Evolutionary conservation across 495 filamentous ascomycete species (phyloP).

Genomic region (Neurospora cerealis): DNA sequence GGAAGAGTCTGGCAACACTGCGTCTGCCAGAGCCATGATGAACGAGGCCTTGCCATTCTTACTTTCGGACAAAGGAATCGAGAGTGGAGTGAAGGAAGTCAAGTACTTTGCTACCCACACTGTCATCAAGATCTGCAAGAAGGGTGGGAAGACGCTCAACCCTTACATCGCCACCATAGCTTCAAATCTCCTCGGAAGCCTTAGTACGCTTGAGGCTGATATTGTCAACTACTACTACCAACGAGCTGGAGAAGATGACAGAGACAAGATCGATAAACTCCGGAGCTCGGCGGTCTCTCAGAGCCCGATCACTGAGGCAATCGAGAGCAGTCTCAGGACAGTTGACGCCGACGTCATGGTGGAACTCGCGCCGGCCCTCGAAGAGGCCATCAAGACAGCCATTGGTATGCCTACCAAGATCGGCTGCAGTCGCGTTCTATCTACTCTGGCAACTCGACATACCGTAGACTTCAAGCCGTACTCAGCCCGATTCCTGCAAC

Average conservation of each 20-base stretch:
- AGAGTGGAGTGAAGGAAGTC: conserved; percentile 78
- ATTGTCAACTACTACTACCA: conserved; percentile 86
- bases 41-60: conserved; percentile 80
- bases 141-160: conserved; percentile 59
- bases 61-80: conserved; percentile 77
- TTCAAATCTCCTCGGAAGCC: conserved; percentile 64
- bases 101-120: conserved; percentile 64
- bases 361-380: conserved; percentile 57
- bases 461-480: conserved; percentile 64
- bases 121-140: conserved; percentile 80
- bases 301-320: conserved; percentile 89
- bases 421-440: conserved; percentile 75
- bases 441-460: conserved; percentile 74
- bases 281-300: conserved; percentile 67
- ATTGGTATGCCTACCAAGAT: conserved; percentile 90
- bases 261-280: conserved; percentile 78
- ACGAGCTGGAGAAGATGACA: conserved; percentile 75
- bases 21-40: conserved; percentile 67
- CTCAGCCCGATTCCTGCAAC: conserved; percentile 64
- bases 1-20: conserved; percentile 65
- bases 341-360: conserved; percentile 67
- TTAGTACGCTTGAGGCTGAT: conserved; percentile 81
- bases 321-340: conserved; percentile 81
- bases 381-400: conserved; percentile 70
- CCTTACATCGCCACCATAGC: conserved; percentile 76